phyloP scores from a whole-genome alignment of 2,329 filamentous ascomycete species.

The Colletotrichum caudatum region DNA sequence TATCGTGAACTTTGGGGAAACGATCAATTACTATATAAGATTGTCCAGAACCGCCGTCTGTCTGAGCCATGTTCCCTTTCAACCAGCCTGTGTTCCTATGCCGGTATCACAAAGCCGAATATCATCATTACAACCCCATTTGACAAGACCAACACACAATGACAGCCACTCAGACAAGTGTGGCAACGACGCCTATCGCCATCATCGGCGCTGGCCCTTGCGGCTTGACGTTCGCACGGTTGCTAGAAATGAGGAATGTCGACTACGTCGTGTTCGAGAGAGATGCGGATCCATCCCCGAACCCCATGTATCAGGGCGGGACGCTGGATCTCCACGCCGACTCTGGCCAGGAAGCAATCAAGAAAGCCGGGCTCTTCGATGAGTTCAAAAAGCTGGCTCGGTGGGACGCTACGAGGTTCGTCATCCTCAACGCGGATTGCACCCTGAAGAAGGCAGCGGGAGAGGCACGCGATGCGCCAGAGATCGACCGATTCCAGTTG shows the following conservation, averaged over 20 bases:
- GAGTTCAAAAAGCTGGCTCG: constrained; percentile 56
- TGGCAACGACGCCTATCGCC: constrained; percentile 49
- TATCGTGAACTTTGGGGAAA: too few species aligned
- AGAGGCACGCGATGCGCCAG: constrained; percentile 48
- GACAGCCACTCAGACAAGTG: background rate
- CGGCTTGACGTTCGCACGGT: constrained; percentile 60
- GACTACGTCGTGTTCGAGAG: constrained; percentile 54
- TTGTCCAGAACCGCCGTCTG: background rate
- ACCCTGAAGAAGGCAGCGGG: constrained; percentile 29
- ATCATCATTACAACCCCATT: background rate
- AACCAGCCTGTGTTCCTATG: background rate
- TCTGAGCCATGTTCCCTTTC: background rate
- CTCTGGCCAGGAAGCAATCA: constrained; percentile 59
- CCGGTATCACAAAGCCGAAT: background rate
- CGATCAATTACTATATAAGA: background rate
- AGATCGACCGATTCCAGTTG: constrained; percentile 54
- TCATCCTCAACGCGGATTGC: constrained; percentile 12
- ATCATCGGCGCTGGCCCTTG: constrained; percentile 60
- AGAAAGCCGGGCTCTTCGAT: constrained; percentile 57
- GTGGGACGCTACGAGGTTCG: constrained; percentile 42
- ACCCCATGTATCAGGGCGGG: constrained; percentile 50
- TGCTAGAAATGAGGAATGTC: constrained; percentile 56
- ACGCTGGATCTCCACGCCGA: constrained; percentile 63
- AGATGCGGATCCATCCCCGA: constrained; percentile 17
- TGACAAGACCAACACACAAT: background rate